Evolutionary conservation across 1,284 basidiomycete genomes (phyloP).

Genomic region (Pholiota adiposa): DNA sequence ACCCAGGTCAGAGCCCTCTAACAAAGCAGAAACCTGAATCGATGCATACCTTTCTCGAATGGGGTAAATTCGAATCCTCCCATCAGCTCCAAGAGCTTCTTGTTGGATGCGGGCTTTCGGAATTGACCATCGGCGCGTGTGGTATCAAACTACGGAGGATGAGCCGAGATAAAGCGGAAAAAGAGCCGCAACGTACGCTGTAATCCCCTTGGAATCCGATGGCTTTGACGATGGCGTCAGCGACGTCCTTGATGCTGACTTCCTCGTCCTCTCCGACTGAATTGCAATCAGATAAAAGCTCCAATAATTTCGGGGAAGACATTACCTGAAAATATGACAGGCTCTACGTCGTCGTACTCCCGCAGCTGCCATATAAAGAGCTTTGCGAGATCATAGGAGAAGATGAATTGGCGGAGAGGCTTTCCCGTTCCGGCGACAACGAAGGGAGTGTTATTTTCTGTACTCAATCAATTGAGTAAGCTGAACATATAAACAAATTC

Average conservation of each 20-base stretch:
- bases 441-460: conserved; percentile 86
- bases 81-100: conserved; percentile 73
- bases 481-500: conserved; percentile 1
- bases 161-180: conserved; percentile 3
- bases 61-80: conserved; percentile 86
- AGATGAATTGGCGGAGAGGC: conserved; percentile 92
- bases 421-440: conserved; percentile 85
- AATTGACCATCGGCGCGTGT: conserved; percentile 83
- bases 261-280: conserved; percentile 92
- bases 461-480: conserved; percentile 18
- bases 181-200: conserved; percentile 43
- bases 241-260: conserved; percentile 85
- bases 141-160: conserved; percentile 59
- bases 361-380: conserved; percentile 91
- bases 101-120: conserved; percentile 93
- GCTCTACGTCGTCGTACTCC: conserved; percentile 88
- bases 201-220: conserved; percentile 78
- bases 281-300: too few species aligned
- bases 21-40: not conserved
- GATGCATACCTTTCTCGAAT: conserved; percentile 68
- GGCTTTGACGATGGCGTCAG: conserved; percentile 82
- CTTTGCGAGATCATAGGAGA: conserved; percentile 90
- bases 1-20: not conserved
- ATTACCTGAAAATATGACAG: conserved; percentile 88
- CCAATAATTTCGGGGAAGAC: too few species aligned